Evolutionary conservation across 2,329 filamentous ascomycete species (phyloP).

Genomic region (Colletotrichum spinosum): DNA sequence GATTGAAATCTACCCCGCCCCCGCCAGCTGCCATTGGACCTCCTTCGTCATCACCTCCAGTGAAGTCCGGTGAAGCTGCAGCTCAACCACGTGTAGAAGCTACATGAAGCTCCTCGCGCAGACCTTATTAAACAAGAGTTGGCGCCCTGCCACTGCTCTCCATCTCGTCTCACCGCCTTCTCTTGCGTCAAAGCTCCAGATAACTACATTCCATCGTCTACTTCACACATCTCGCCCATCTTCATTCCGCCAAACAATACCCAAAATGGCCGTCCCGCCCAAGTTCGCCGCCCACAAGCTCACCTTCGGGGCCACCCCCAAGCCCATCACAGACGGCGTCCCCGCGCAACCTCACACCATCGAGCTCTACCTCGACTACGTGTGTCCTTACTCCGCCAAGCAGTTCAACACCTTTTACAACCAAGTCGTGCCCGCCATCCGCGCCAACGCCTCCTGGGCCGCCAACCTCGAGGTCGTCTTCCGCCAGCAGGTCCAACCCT

Average conservation of each 20-base stretch:
- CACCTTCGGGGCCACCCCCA: constrained; percentile 52
- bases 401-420: constrained; percentile 82
- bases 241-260: constrained; percentile 1
- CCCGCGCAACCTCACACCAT: constrained; percentile 67
- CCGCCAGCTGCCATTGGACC: constrained; percentile 26
- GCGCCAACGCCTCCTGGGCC: constrained; percentile 66
- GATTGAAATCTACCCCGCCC: constrained; percentile 27
- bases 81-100: constrained; percentile 11
- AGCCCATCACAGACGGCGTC: constrained; percentile 47
- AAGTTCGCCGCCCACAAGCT: constrained; percentile 82
- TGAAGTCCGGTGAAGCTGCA: neutral
- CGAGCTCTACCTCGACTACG: constrained; percentile 86
- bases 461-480: constrained; percentile 79
- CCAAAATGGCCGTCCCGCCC: constrained; percentile 78
- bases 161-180: neutral
- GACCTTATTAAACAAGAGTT: constrained; percentile 26
- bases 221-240: neutral
- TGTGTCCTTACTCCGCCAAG: constrained; percentile 78
- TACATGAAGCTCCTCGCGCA: constrained; percentile 33
- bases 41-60: constrained; percentile 17
- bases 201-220: neutral
- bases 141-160: constrained; percentile 17
- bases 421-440: constrained; percentile 73
- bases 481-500: constrained; percentile 92
- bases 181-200: neutral